These are phyloP conservation scores for Lepiota brunneoincarnata DNA, from an alignment of 768 basidiomycete species.

Conservation along the genomic window DNA sequence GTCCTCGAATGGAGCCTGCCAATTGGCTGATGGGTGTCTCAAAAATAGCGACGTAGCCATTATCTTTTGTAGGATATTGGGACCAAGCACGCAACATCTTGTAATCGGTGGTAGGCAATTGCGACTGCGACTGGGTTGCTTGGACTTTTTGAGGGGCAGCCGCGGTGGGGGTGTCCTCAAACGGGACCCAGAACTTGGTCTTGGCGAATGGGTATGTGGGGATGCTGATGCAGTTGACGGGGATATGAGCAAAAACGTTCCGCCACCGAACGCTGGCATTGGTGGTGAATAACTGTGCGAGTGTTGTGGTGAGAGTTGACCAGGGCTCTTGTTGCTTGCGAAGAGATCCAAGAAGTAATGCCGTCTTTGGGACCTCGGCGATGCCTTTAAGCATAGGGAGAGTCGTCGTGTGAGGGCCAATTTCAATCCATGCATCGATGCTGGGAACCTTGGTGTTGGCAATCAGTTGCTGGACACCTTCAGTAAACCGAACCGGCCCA, in stretches of 20 bases:
- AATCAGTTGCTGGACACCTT: conserved; percentile 41
- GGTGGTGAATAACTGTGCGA: conserved; percentile 48
- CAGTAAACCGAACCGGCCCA: conserved; percentile 55
- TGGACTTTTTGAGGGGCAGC: not conserved
- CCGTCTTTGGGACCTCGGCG: conserved; percentile 24
- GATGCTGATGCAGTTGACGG: conserved; percentile 43
- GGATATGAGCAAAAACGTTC: conserved; percentile 44
- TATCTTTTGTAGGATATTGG: conserved; percentile 37
- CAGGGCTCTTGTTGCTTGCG: conserved; percentile 41
- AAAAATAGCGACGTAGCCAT: conserved; percentile 42
- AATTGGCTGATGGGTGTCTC: conserved; percentile 49
- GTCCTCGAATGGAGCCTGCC: conserved; percentile 47
- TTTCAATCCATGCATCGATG: conserved; percentile 56
- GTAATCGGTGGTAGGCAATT: conserved; percentile 7
- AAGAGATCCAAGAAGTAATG: conserved; percentile 47
- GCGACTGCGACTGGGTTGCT: conserved; percentile 6
- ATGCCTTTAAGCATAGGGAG: conserved; percentile 54
- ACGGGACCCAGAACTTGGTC: conserved; percentile 56
- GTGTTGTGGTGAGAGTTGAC: conserved; percentile 40
- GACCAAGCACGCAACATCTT: not conserved
- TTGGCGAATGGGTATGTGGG: conserved; percentile 64
- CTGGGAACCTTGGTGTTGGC: conserved; percentile 21
- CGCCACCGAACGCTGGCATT: conserved; percentile 50
- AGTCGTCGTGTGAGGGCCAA: conserved; percentile 58
- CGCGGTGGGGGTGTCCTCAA: conserved; percentile 15